Evolutionary conservation across 2,329 filamentous ascomycete genomes (phyloP), one percentile per base, ranked within the genome.

Genomic region (Phialocephala sp.): DNA sequence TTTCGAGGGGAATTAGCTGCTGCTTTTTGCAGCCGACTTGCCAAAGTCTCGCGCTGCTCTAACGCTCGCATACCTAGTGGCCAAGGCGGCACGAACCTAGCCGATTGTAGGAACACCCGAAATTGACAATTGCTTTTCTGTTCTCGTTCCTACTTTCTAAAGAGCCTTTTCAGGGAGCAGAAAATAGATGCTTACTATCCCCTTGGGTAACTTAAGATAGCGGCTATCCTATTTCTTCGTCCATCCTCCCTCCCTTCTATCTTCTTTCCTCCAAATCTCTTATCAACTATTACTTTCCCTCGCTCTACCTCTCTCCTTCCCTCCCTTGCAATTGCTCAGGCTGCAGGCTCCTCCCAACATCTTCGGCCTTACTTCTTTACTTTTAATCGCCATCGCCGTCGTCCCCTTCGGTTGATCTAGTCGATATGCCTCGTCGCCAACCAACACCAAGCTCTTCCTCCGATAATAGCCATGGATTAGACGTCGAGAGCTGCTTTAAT

Each of bases 401-500:
- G 27, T 59, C 39, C 24, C 50, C 59, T 55, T 64, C 36, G 11
- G 39, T 36, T 47, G 24, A 62, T 64, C 32, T 11, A 66, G 32
- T 63, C 60, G 63, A 57, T 60, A 69, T 69, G 67, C 60, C 57
- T 41, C 60, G 37, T 67, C 58, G 62, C 59, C 39, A 67, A 68
- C 55, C 56, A 67, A 67, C 35, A 68, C 64, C 39, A 68, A 68
- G 66, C 63, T 62, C 27, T 32, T 32, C 27, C 60, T 62, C 54
- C 27, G 39, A 69, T 27, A 71, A 69, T 27, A 71, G 66, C 60
- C 62, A 70, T 69, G 32, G 59, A 41, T 69, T 60, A 69, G 68
- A 72, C 52, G 63, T 68, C 37, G 60, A 71, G 64, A 72, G 66
- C 68, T 72, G 65, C 64, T 72, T 72, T 55, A 45, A 71, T 57